phyloP scores from a whole-genome alignment of 306 rosid genomes.

The Glycyrrhiza uralensis region DNA sequence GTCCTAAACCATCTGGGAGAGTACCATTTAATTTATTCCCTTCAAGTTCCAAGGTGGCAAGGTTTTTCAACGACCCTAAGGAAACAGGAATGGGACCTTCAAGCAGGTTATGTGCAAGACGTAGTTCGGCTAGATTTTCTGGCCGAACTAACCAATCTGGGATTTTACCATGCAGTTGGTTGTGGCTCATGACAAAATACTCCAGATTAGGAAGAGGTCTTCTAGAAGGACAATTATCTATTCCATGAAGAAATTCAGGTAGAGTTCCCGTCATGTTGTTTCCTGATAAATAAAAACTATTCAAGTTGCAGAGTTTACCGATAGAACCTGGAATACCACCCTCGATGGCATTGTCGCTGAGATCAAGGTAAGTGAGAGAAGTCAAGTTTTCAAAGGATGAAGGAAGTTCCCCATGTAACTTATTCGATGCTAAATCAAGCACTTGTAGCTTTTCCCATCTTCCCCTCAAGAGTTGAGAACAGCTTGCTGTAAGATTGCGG shows the following conservation, averaged over 20 bases:
- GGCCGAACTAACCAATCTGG: slow-evolving; percentile 42
- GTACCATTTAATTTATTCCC: slow-evolving; percentile 40
- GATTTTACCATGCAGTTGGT: slow-evolving; percentile 32
- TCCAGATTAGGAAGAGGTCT: slow-evolving; percentile 28
- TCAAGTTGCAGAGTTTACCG: slow-evolving; percentile 32
- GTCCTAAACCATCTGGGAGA: slow-evolving; percentile 43
- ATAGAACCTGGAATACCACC: slow-evolving; percentile 44
- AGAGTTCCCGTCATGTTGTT: slow-evolving; percentile 37
- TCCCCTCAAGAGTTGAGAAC: slow-evolving; percentile 31
- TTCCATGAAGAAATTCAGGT: slow-evolving; percentile 38
- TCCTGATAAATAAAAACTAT: not conserved
- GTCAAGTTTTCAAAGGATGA: slow-evolving; percentile 44
- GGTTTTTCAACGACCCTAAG: slow-evolving; percentile 26
- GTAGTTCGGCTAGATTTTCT: slow-evolving; percentile 22
- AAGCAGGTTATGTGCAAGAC: slow-evolving; percentile 23
- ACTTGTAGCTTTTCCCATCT: slow-evolving; percentile 36
- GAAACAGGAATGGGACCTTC: slow-evolving; percentile 36
- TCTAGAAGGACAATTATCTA: not conserved
- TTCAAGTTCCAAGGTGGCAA: not conserved
- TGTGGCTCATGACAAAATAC: not conserved
- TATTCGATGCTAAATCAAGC: slow-evolving; percentile 7
- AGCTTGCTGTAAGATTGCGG: slow-evolving; percentile 28
- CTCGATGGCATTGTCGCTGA: not conserved
- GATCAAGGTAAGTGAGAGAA: slow-evolving; percentile 26
- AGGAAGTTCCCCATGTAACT: slow-evolving; percentile 38